Base-by-base conservation (phyloP, 2,329 filamentous ascomycete species). In the Dendrostoma leiphaemia region DNA sequence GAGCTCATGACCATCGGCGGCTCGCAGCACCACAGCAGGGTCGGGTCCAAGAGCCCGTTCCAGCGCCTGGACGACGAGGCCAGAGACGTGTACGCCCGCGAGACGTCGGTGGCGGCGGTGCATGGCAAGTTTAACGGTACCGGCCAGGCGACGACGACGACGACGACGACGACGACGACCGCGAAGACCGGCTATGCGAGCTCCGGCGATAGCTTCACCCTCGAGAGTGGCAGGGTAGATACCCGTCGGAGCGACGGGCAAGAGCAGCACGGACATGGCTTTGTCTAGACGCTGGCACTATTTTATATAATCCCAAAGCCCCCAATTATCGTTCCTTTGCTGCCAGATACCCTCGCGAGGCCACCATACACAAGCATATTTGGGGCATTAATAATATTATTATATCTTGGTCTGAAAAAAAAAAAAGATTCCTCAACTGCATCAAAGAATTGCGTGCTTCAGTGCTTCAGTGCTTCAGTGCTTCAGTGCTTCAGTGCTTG, bases 1-100 rank as follows among this genome's bases (percentile, higher is more conserved):
- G 54, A 57, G 46, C 48, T 57, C 38, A 28, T 57, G 15, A 54
- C 54, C 31, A 56, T 56, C 37, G 53, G 53, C 23, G 43, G 37
- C 43, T 48, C 48, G 29, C 43, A 53, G 29, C 24, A 29, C 17
- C 24, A 34, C 41, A 52, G 44, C 49, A 41, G 49, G 17, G 7
- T 6, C 45, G 41, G 34, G 49, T 44, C 53, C 29, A 56, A 48
- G 35, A 56, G 49, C 49, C 49, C 49, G 15, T 56, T 56, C 23
- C 43, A 48, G 31, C 38, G 46, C 24, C 49, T 56, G 17, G 53
- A 51, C 35, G 51, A 53, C 28, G 53, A 56, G 48, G 19, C 19
- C 28, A 45, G 45, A 26, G 21, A 47, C 6, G 35, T 32, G 24
- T 37, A 45, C 47, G 46, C 37, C 10, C 26, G 32, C 3, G 48